Evolutionary conservation across 768 basidiomycete species (phyloP), one percentile per base, ranked within the genome.

Genomic region (Kwoniella botswanensis): DNA sequence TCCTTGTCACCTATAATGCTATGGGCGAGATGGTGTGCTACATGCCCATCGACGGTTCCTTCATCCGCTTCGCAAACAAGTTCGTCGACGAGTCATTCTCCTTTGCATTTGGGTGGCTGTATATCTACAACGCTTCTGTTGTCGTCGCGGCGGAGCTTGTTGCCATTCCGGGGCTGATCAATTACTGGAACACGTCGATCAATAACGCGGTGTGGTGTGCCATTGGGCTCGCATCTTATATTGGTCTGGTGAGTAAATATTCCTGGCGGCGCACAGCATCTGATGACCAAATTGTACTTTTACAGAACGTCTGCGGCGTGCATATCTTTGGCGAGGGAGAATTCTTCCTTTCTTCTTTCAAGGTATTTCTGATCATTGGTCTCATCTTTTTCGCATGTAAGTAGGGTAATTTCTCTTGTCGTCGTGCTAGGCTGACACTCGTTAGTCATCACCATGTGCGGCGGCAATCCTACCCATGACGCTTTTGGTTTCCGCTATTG

Each of bases 31-130:
- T 56, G 55, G 55, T 56, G 26, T 66, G 43, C 18, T 64, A 64
- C 43, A 35, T 64, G 63, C 63, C 63, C n/a, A 42, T 53, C 22
- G 63, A 64, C 63, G 63, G 63, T 10, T 64, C 63, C 11, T 64
- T 46, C 22, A 44, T 50, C 35, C 15, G 7, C 13, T 64, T 46
- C 35, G 63, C 63, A 12, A 10, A 46, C 9, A 35, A 43, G 26
- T 64, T 46, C 44, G 63, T 64, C 43, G 63, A 64, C 26, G 2
- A 11, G 42, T 64, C 63, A 21, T 64, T 64, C 26, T 21, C 41
- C 17, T 64, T 64, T 53, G 63, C 63, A 21, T 21, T 64, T 9
- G 42, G 43, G 21, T 44, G 42, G 43, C 10, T 64, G 13, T 35
- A 12, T 15, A 21, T 43, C 63, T 46, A 46, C 63, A 46, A 44